phyloP scores from a whole-genome alignment of 2,329 filamentous ascomycete species.

The Metarhizium sp. region DNA sequence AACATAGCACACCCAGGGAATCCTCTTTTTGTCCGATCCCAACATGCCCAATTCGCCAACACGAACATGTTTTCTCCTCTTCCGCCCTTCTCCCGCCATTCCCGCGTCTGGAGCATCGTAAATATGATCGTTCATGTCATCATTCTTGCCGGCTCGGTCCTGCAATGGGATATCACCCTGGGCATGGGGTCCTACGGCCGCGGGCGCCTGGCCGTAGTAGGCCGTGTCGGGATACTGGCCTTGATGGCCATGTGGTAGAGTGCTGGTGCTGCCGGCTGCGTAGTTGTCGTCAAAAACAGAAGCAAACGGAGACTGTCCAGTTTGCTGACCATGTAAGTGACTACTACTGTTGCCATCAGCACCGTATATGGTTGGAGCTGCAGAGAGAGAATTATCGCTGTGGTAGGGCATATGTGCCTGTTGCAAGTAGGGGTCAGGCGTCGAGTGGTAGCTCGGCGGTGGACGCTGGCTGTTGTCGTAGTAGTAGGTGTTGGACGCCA shows the following conservation, averaged over 20 bases:
- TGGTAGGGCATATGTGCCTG: slow-evolving; percentile 30
- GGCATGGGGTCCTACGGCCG: slow-evolving; percentile 25
- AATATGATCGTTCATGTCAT: slow-evolving; percentile 45
- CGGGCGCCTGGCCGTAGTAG: slow-evolving; percentile 40
- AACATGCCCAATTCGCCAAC: slow-evolving; percentile 53
- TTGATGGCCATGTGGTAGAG: slow-evolving; percentile 21
- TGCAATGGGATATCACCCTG: slow-evolving; percentile 50
- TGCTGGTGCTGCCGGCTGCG: slow-evolving; percentile 38
- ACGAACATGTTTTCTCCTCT: slow-evolving; percentile 35
- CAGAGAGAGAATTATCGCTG: slow-evolving; percentile 14
- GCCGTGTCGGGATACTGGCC: slow-evolving; percentile 41
- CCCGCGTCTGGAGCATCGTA: slow-evolving; percentile 43
- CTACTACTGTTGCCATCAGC: slow-evolving; percentile 21
- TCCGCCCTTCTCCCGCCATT: slow-evolving; percentile 13
- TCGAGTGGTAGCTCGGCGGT: slow-evolving; percentile 30
- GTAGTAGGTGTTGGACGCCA: slow-evolving; percentile 60
- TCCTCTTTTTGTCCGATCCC: slow-evolving; percentile 43
- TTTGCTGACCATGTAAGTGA: slow-evolving; percentile 16
- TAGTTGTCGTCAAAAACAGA: slow-evolving; percentile 62
- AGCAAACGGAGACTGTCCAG: slow-evolving; percentile 47
- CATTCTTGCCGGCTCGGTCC: slow-evolving; percentile 35
- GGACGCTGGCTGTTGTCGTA: slow-evolving; percentile 39
- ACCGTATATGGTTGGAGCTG: slow-evolving; percentile 14
- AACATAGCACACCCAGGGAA: slow-evolving; percentile 75
- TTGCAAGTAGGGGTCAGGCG: slow-evolving; percentile 31